Percentiles rank a stretch among this genome's conserved stretches.
phyloP scores from a whole-genome alignment of 2,329 filamentous ascomycete genomes.

The Camillea tinctor region DNA sequence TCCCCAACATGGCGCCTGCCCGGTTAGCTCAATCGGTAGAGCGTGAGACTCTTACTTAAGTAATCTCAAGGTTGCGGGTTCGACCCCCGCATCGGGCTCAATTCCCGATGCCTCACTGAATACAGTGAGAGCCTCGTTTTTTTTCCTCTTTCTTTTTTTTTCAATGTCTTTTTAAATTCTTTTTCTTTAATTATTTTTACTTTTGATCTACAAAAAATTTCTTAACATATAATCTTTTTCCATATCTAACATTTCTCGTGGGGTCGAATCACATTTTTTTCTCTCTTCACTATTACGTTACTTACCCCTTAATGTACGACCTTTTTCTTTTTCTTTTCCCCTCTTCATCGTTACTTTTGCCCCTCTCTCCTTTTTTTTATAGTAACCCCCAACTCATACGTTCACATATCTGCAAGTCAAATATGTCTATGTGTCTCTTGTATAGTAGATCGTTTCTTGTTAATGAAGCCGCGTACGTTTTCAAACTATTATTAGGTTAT shows the following conservation, averaged over 20 bases:
- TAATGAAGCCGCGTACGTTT: too few relatives aligned
- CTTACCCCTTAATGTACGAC: too few relatives aligned
- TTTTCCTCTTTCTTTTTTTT: constrained; percentile 4
- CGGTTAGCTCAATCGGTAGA: constrained; percentile 70
- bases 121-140: constrained; percentile 9
- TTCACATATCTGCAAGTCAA: too few relatives aligned
- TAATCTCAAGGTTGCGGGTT: constrained; percentile 41
- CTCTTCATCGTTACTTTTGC: too few relatives aligned
- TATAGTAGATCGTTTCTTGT: too few relatives aligned
- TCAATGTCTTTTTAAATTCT: neutral
- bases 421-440: neutral
- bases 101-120: constrained; percentile 34
- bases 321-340: too few relatives aligned
- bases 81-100: constrained; percentile 48
- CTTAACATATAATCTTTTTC: neutral
- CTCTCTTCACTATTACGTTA: too few relatives aligned
- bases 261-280: too few relatives aligned
- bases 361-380: too few relatives aligned
- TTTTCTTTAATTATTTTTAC: neutral
- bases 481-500: too few relatives aligned
- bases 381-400: too few relatives aligned
- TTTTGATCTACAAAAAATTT: neutral
- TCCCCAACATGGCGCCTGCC: constrained; percentile 37
- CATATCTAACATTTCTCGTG: neutral
- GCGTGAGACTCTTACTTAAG: constrained; percentile 72